Percentiles rank a stretch among this genome's conserved stretches.
Conservation (phyloP, 148 eudicot species). For the Suaeda aralocaspica region DNA sequence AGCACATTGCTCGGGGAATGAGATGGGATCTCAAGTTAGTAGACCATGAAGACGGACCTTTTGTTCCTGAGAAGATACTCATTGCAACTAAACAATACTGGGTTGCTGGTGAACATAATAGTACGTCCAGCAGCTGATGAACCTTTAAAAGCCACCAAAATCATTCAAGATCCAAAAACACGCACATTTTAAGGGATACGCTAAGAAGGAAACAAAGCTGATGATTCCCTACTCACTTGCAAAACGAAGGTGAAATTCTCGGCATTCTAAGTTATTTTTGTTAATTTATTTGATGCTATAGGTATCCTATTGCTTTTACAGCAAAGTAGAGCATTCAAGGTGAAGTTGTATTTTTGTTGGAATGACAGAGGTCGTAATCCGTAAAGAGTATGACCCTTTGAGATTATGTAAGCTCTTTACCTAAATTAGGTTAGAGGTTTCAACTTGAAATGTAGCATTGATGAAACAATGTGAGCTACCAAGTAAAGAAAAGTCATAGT, state of each 20-base stretch:
- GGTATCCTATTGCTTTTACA: conserved; percentile 3
- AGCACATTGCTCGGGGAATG: conserved; percentile 64
- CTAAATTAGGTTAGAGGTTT: conserved; percentile 6
- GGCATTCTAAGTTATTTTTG: conserved; percentile 5
- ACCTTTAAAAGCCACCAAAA: not conserved
- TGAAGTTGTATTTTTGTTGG: conserved; percentile 16
- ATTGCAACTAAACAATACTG: conserved; percentile 65
- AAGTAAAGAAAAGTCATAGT: not conserved
- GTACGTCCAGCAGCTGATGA: conserved; percentile 26
- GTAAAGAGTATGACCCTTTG: conserved; percentile 19
- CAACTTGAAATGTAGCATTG: conserved; percentile 7
- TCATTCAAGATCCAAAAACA: not conserved
- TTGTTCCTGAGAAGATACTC: conserved; percentile 71
- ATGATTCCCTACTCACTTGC: conserved; percentile 1
- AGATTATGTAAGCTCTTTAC: conserved; percentile 15
- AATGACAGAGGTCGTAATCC: conserved; percentile 10
- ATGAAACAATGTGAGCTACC: not conserved
- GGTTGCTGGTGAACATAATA: conserved; percentile 46
- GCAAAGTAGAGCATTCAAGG: conserved; percentile 16
- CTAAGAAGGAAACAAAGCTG: not conserved
- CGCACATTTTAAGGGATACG: conserved; percentile 5
- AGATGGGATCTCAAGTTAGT: conserved; percentile 72
- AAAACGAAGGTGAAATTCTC: not conserved
- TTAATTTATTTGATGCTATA: not conserved
- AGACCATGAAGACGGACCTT: conserved; percentile 87